These are phyloP conservation scores for Euphorbia pulcherrima DNA, from an alignment of 345 rosid genomes.

Conservation along the genomic window DNA sequence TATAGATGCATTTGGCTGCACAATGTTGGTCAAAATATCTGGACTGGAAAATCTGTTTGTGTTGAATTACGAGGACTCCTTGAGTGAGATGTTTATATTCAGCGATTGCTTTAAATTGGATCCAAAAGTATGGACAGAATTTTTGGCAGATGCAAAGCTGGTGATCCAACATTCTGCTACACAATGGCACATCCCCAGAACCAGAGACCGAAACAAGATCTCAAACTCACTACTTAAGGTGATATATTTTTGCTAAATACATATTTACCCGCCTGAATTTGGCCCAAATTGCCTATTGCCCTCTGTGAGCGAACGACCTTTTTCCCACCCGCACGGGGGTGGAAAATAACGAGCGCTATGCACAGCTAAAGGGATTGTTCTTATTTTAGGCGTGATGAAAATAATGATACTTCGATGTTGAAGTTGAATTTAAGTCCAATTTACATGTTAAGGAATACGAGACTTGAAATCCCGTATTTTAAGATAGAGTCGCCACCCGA, in stretches of 20 bases:
- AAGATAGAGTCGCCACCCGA: no score
- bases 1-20: neutral
- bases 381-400: no score
- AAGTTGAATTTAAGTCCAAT: no score
- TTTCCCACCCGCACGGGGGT: no score
- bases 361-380: no score
- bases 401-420: no score
- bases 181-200: neutral
- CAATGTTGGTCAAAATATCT: neutral
- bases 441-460: no score
- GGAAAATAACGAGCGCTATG: no score
- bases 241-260: neutral
- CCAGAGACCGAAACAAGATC: neutral
- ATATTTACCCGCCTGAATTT: no score
- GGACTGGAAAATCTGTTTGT: neutral
- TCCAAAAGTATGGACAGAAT: neutral
- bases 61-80: neutral
- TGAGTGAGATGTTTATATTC: neutral
- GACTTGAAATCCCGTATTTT: no score
- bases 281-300: no score
- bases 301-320: no score
- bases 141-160: neutral
- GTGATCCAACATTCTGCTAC: neutral
- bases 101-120: neutral
- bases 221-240: neutral